A percentile compares a stretch with the other conserved stretches of the same genome.
phyloP scores from a whole-genome alignment of 1,284 basidiomycete species.

The Gymnopus androsaceus region DNA sequence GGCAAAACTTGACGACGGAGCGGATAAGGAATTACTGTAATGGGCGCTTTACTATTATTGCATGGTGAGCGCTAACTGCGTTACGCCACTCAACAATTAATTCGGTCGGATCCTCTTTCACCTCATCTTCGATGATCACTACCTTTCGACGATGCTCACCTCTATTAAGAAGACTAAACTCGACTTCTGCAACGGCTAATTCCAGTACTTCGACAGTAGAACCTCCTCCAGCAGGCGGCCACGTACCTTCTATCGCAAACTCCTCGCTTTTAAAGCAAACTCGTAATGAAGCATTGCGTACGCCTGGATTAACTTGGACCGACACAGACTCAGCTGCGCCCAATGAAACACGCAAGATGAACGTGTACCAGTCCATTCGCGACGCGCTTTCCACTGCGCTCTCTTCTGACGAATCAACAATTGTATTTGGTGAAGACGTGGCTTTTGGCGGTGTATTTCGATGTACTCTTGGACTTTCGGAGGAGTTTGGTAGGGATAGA shows the following conservation, averaged over 20 bases:
- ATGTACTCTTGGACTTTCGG: constrained; percentile 73
- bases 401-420: constrained; percentile 82
- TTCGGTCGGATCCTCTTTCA: too few species aligned
- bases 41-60: too few species aligned
- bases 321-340: constrained; percentile 47
- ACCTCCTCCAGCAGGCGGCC: constrained; percentile 73
- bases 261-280: constrained; percentile 64
- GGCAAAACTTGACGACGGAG: too few species aligned
- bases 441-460: constrained; percentile 93
- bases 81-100: too few species aligned
- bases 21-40: too few species aligned
- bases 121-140: too few species aligned
- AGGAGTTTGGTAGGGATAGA: constrained; percentile 91
- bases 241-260: constrained; percentile 66
- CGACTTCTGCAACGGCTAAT: constrained; percentile 19
- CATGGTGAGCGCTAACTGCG: too few species aligned
- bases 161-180: too few species aligned
- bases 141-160: too few species aligned
- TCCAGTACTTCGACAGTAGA: too few species aligned
- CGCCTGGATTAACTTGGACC: constrained; percentile 69
- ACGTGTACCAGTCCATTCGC: constrained; percentile 86
- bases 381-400: constrained; percentile 86
- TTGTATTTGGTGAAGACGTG: constrained; percentile 93
- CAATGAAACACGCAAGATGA: constrained; percentile 84
- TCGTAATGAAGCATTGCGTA: constrained; percentile 69